Percentiles rank a stretch among this genome's conserved stretches.
Evolutionary conservation across 768 basidiomycete species (phyloP).

Genomic region (Kwoniella dejecticola): DNA sequence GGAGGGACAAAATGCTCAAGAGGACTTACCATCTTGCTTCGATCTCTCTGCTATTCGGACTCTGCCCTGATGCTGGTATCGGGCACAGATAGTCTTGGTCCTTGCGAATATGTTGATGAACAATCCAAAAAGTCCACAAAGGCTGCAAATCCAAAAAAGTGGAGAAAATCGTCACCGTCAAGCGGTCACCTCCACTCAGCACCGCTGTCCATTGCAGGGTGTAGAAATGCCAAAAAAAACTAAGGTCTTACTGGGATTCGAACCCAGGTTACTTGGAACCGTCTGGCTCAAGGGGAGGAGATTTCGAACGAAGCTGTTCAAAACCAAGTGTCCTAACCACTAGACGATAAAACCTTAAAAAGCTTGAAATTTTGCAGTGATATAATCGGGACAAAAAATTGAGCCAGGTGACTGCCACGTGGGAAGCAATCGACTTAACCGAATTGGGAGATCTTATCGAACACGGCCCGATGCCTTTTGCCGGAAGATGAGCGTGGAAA

Average conservation of each 20-base stretch:
- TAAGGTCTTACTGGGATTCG: slow-evolving; percentile 22
- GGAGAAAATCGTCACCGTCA: slow-evolving; percentile 3
- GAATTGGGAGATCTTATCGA: not conserved
- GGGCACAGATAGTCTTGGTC: not conserved
- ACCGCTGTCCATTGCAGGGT: not conserved
- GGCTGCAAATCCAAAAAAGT: slow-evolving; percentile 15
- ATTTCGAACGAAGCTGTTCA: slow-evolving; percentile 16
- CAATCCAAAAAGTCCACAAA: slow-evolving; percentile 2
- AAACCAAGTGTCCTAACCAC: slow-evolving; percentile 25
- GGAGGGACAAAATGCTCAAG: not conserved
- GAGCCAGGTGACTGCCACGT: too few species aligned
- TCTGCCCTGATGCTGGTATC: not conserved
- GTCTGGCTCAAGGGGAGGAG: slow-evolving; percentile 13
- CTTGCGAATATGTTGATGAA: slow-evolving; percentile 5
- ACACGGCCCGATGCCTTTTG: not conserved
- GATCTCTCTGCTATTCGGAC: not conserved
- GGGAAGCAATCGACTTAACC: too few species aligned
- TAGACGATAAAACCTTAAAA: slow-evolving; percentile 14
- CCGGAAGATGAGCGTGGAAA: not conserved
- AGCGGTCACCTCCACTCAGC: slow-evolving; percentile 5
- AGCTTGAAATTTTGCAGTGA: not conserved
- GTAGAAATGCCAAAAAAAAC: slow-evolving; percentile 4
- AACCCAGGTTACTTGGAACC: slow-evolving; percentile 23
- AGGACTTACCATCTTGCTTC: not conserved
- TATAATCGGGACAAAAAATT: slow-evolving; percentile 1